Evolutionary conservation across 202 grass and related monocot genomes (phyloP), one percentile per base, ranked within the genome.

Genomic region (Panicum virgatum): DNA sequence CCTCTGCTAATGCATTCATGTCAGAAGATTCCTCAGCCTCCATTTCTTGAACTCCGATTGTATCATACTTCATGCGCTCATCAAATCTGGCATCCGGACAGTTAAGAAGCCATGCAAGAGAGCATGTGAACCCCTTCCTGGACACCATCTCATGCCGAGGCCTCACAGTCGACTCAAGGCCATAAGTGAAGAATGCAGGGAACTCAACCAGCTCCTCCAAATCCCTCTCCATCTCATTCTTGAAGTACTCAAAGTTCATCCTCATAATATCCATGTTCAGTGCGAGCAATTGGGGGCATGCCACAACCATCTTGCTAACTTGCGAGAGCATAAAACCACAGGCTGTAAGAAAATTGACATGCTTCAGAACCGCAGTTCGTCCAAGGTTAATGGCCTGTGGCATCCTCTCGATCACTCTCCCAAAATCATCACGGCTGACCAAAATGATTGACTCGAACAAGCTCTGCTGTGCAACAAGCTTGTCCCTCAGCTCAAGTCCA

Each of bases 241-340:
- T 74, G 11, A 98, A 98, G 81, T 88, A 98, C 45, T 96, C 87
- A 3, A 98, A 90, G 88, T 73, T 96, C 87, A 98, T 88, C 69
- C 86, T 96, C 96, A 98, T 98, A 45, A 98, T 92, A 80, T 98
- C 96, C 66, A 98, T 87, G 82, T 98, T 98, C 62, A 98, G 84
- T 7, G 96, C 90, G 3, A 98, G 90, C 82, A 98, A 57, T 9
- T 95, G 92, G 0, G 96, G 96, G 66, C 96, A 98, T 6, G 34
- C 83, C 37, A 91, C 53, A 39, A 93, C 96, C 96, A 98, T 98
- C 77, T 75, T 89, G 84, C 92, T 87, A 11, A 91, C 90, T 84
- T 98, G 96, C 8, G 91, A 91, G 45, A 98, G 83, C 85, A 90
- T 87, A 83, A 98, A 90, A 34, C 96, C 92, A 67, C 88, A 91